Base-by-base conservation (phyloP, 352 stramenopile genomes). In the Phytopythium delawarense region DNA sequence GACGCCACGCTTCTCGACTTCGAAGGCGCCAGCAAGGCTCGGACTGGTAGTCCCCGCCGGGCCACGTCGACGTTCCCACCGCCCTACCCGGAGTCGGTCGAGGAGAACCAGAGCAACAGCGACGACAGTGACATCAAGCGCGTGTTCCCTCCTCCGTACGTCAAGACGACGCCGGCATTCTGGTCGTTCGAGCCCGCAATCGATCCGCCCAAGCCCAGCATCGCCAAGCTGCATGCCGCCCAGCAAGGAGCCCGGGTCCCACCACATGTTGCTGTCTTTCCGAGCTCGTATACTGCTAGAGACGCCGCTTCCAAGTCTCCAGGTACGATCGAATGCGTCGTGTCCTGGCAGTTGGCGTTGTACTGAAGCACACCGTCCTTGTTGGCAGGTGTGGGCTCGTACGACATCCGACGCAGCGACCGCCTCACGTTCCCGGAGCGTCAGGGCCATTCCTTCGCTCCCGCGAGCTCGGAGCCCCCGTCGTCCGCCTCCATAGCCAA, bases 371-470 rank as follows among this genome's bases (percentile, higher is more conserved):
- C 32, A 21, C 34, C 11, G 21, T 35, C 15, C 4, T 66, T 53
- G 15, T 62, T 46, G 5, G 51, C 61, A 67, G 76, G 78, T 25
- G 78, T 86, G n/a, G 74, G 80, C 4, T 62, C 64, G 51, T 89
- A 89, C 50, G 69, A 89, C 51, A 58, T 87, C 16, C 40, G 69
- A 8, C 66, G 71, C 2, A 71, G 76, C n/a, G 74, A 88, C 7
- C 75, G 57, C 23, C 58, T 77, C n/a, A 84, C 63, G 13, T 83
- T 81, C 45, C 70, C 74, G 30, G 72, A 78, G 46, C 59, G 62
- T 45, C 58, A 62, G 15, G 72, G 72, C 12, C 70, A 70, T 54
- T 82, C 74, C 18, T 89, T 88, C 53, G 59, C 64, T 25, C 16
- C 64, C 59, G 57, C 44, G 8, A 51, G 37, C 39, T 28, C 44